Base-by-base conservation (phyloP, 108 stramenopile genomes). In the Parmales sp. region DNA sequence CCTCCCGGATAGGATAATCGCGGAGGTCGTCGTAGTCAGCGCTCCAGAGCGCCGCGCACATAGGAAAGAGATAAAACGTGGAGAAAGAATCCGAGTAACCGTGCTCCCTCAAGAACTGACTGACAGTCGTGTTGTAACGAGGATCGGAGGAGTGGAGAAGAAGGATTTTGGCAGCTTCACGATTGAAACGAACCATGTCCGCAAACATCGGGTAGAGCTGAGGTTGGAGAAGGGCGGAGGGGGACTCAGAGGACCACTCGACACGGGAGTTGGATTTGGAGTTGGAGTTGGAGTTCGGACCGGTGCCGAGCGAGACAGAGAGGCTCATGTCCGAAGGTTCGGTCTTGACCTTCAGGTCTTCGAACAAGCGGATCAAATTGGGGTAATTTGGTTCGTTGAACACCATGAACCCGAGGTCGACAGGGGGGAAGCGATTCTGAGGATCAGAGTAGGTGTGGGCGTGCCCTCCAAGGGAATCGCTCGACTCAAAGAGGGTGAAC, bases 351-450 rank as follows among this genome's bases (percentile, higher is more conserved):
- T 80, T 82, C 7, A 98, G 77, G 38, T 74, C 69, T 6, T 83
- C 77, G 67, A 98, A 97, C 78, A 96, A 87, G 2, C 64, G 38
- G 25, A 84, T 82, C 87, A 98, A 81, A 72, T 97, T 92, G 64
- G 95, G 97, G 82, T 98, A 98, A 64, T 96, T 98, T 36, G 64
- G 54, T 7, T 34, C 7, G 65, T 98, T 98, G 78, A 86, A 95
- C 22, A 98, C 97, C 95, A 96, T 95, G 80, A 98, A 98, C 0
- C 97, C 95, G 37, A 85, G 83, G 69, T 95, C 97, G 38, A 91
- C 88, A 38, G 4, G 39, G 38, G 20, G 1, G 45, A 64, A 29
- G 46, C 71, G 48, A 63, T 28, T 16, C 73, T 65, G 48, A 75
- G 70, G 25, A 85, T 45, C 2, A 3, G 76, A 75, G 0, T 85